Percentiles rank a stretch among this genome's conserved stretches.
phyloP scores from a whole-genome alignment of 352 stramenopile species.

The Phytophthora colocasiae region DNA sequence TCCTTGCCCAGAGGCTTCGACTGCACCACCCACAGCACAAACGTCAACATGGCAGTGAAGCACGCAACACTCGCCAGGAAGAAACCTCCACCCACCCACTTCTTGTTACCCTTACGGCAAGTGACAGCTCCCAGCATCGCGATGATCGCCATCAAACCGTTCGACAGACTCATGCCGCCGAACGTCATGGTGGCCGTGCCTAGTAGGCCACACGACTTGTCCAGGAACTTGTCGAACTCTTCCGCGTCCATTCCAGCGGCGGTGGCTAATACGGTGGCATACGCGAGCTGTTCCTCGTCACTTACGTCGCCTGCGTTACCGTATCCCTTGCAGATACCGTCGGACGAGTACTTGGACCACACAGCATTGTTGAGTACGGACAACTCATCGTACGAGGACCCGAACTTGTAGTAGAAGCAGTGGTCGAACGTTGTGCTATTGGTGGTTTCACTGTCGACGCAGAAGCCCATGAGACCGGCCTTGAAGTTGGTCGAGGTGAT shows the following conservation, averaged over 20 bases:
- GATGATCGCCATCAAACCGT: conserved; percentile 56
- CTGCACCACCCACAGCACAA: conserved; percentile 58
- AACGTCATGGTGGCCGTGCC: conserved; percentile 55
- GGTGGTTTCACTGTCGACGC: conserved; percentile 54
- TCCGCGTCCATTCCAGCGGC: conserved; percentile 51
- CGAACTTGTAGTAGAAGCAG: conserved; percentile 73
- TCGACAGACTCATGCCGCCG: conserved; percentile 43
- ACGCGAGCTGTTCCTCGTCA: conserved; percentile 35
- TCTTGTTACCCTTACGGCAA: conserved; percentile 40
- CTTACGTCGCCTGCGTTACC: conserved; percentile 36
- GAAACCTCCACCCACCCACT: conserved; percentile 24
- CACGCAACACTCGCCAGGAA: conserved; percentile 23
- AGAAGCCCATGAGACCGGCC: conserved; percentile 30
- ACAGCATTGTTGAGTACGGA: conserved; percentile 36
- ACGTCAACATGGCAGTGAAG: conserved; percentile 24
- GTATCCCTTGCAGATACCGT: conserved; percentile 62
- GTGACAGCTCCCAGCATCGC: conserved; percentile 61
- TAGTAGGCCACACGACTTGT: conserved; percentile 56
- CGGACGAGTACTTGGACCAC: conserved; percentile 49
- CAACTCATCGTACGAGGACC: conserved; percentile 50
- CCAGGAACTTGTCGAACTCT: conserved; percentile 67
- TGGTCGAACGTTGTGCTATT: conserved; percentile 55
- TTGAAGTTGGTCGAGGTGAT: conserved; percentile 23
- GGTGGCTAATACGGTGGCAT: conserved; percentile 42
- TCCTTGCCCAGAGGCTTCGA: conserved; percentile 51